Conservation (phyloP, 2,329 filamentous ascomycete genomes). For the Sphaerulina musiva region DNA sequence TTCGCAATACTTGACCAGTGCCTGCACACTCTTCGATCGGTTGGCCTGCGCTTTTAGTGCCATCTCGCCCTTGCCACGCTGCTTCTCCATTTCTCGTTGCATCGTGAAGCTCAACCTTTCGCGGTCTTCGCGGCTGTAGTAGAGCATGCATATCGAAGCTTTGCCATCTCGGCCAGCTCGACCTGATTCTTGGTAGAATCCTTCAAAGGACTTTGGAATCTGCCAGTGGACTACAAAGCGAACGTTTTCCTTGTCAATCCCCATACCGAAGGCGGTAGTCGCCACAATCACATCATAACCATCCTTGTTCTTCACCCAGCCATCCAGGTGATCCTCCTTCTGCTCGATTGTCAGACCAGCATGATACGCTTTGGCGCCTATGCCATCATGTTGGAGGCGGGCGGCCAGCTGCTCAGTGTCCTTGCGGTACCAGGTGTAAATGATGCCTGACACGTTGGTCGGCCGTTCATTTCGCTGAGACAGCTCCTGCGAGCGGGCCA, state of each 20-base stretch:
- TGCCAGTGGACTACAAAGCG: conserved; percentile 95
- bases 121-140: conserved; percentile 82
- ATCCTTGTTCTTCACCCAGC: conserved; percentile 65
- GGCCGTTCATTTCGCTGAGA: conserved; percentile 45
- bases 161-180: conserved; percentile 86
- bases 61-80: conserved; percentile 31
- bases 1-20: conserved; percentile 77
- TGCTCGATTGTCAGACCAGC: conserved; percentile 58
- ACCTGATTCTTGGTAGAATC: conserved; percentile 92
- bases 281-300: conserved; percentile 90
- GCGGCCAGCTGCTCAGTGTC: conserved; percentile 67
- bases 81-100: conserved; percentile 37
- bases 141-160: conserved; percentile 77
- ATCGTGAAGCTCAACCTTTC: conserved; percentile 61
- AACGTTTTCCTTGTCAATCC: conserved; percentile 91
- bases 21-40: conserved; percentile 41
- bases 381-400: conserved; percentile 59
- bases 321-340: conserved; percentile 63
- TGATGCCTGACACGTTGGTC: conserved; percentile 66
- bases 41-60: conserved; percentile 33
- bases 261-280: conserved; percentile 96
- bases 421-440: conserved; percentile 68
- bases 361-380: conserved; percentile 69
- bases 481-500: conserved; percentile 54
- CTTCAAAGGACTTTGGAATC: conserved; percentile 87